phyloP scores from a whole-genome alignment of 192 early-diverging fungal species.

The Backusella luteola region DNA sequence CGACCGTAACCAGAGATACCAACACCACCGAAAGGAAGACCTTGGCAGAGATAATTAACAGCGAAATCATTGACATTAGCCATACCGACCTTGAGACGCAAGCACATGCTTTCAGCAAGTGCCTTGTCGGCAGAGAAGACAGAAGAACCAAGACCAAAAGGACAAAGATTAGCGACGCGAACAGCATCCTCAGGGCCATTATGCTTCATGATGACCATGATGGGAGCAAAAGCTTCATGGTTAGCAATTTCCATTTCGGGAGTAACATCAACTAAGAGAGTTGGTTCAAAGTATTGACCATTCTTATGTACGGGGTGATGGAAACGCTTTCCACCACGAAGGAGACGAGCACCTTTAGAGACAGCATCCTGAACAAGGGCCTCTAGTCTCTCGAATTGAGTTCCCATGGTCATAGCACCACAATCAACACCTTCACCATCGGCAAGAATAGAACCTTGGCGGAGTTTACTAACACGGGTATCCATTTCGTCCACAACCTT shows the following conservation, averaged over 20 bases:
- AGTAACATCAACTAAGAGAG: slow-evolving; percentile 76
- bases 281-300: slow-evolving; percentile 82
- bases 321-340: slow-evolving; percentile 67
- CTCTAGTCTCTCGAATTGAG: slow-evolving; percentile 57
- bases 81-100: slow-evolving; percentile 70
- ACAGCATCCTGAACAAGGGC: slow-evolving; percentile 74
- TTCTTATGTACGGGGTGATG: slow-evolving; percentile 67
- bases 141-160: slow-evolving; percentile 75
- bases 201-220: slow-evolving; percentile 79
- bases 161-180: slow-evolving; percentile 62
- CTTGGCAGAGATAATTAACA: slow-evolving; percentile 81
- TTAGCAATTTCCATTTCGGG: slow-evolving; percentile 74
- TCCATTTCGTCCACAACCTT: slow-evolving; percentile 62
- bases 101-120: slow-evolving; percentile 59
- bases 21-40: slow-evolving; percentile 81
- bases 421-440: slow-evolving; percentile 65
- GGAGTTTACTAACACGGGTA: slow-evolving; percentile 54
- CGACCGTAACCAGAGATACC: slow-evolving; percentile 77
- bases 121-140: slow-evolving; percentile 73
- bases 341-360: slow-evolving; percentile 67
- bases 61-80: slow-evolving; percentile 87
- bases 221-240: slow-evolving; percentile 78
- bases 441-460: slow-evolving; percentile 72
- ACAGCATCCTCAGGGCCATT: slow-evolving; percentile 66
- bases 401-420: slow-evolving; percentile 83